Base-by-base conservation (phyloP, 805 yeast genomes). In the Metschnikowia lunata region DNA sequence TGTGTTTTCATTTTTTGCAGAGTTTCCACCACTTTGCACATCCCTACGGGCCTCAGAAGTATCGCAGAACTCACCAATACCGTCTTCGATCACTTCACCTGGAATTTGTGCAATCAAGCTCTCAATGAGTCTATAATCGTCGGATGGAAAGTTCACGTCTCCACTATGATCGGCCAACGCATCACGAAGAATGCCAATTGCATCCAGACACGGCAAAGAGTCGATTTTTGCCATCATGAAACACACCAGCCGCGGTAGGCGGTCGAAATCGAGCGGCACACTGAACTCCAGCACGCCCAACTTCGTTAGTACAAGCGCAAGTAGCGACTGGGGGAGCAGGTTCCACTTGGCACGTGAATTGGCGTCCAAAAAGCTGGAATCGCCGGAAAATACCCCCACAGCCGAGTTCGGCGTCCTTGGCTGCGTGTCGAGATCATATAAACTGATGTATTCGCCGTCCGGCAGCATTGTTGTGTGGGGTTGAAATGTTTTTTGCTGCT, bases 71-170 rank as follows among this genome's bases (percentile, higher is more conserved):
- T 29, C 31, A 10, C n/a, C 30, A 8, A 18, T 1, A 4, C 15
- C 8, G n/a, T 3, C 9, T 18, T 9, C 15, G n/a, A 35, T 36
- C 18, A 10, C 9, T n/a, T 58, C 57, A 6, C 34, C 42, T 1
- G 56, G 56, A 12, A 43, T 49, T 8, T 27, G 38, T n/a, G 46
- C 37, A 13, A 67, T 47, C 34, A 67, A 47, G 11, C 46, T 47
- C 47, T 58, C 58, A 34, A 61, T 54, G 18, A 62, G 56, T 2
- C 54, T 62, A 39, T 51, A 58, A 34, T 61, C 72, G 7, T 47
- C 50, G 4, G 57, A 38, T 4, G 67, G 66, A 44, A 66, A 58
- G 46, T 69, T 70, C 30, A 62, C 61, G 45, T 70, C 74, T 11
- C 51, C 62, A 0, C 50, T 43, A 40, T 64, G 69, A 2, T 60